Conservation (phyloP, 345 rosid species). For the Anastatica hierochuntica region DNA sequence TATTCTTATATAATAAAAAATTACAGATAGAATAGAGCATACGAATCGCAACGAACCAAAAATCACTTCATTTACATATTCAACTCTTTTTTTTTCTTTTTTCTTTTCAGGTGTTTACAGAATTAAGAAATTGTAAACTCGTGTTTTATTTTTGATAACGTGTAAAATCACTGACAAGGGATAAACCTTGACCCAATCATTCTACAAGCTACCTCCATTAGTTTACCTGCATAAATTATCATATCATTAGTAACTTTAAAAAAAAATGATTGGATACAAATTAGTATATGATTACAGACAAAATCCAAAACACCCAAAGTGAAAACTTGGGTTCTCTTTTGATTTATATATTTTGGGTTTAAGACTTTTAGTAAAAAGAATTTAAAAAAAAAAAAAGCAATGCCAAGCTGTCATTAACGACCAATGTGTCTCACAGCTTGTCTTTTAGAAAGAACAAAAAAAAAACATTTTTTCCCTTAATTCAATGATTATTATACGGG, state of each 20-base stretch:
- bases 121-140: constrained; percentile 21
- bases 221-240: constrained; percentile 49
- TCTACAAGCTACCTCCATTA: constrained; percentile 81
- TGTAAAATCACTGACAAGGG: constrained; percentile 49
- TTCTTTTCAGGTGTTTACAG: constrained; percentile 20
- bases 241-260: not conserved
- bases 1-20: not conserved
- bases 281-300: not conserved
- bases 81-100: not conserved
- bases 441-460: not conserved
- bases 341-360: not conserved
- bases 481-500: constrained; percentile 2
- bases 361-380: no score
- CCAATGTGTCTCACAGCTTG: constrained; percentile 43
- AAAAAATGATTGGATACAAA: not conserved
- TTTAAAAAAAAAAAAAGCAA: no score
- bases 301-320: not conserved
- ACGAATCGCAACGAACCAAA: constrained; percentile 24
- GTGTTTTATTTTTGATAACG: constrained; percentile 8
- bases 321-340: constrained; percentile 10
- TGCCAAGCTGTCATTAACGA: constrained; percentile 25
- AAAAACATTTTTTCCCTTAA: not conserved
- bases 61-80: constrained; percentile 31
- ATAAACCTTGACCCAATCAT: constrained; percentile 54
- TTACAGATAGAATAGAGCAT: constrained; percentile 11